Conservation (phyloP, 306 rosid genomes). For the Quercus wislizeni region DNA sequence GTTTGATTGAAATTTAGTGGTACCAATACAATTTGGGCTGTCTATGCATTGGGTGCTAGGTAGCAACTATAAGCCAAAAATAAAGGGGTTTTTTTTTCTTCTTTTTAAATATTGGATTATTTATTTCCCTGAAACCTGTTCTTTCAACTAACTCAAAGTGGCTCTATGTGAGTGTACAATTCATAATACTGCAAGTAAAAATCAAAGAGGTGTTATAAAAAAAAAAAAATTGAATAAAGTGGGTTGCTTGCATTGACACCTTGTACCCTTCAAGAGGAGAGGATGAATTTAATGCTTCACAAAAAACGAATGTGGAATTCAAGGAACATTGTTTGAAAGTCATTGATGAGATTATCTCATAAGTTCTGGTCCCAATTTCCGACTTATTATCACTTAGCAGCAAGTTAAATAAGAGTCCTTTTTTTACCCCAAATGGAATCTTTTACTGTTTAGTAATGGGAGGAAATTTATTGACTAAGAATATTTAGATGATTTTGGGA, state of each 20-base stretch:
- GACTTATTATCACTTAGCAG: background rate
- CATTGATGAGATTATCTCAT: background rate
- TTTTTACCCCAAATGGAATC: too few species aligned
- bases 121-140: background rate
- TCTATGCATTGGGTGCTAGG: background rate
- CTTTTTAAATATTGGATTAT: background rate
- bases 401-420: too few species aligned
- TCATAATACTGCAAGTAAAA: background rate
- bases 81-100: background rate
- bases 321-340: background rate
- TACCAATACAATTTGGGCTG: background rate
- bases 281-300: background rate
- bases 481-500: too few species aligned
- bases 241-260: background rate
- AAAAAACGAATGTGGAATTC: background rate
- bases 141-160: background rate
- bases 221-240: background rate
- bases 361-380: background rate
- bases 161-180: background rate
- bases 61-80: background rate
- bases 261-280: background rate
- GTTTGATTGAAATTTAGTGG: constrained; percentile 11
- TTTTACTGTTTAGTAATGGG: too few species aligned
- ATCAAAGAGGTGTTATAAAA: background rate
- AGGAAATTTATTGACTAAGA: too few species aligned